Evolutionary conservation across 768 basidiomycete species (phyloP), one percentile per base, ranked within the genome.

Genomic region (Tulasnella sp.): DNA sequence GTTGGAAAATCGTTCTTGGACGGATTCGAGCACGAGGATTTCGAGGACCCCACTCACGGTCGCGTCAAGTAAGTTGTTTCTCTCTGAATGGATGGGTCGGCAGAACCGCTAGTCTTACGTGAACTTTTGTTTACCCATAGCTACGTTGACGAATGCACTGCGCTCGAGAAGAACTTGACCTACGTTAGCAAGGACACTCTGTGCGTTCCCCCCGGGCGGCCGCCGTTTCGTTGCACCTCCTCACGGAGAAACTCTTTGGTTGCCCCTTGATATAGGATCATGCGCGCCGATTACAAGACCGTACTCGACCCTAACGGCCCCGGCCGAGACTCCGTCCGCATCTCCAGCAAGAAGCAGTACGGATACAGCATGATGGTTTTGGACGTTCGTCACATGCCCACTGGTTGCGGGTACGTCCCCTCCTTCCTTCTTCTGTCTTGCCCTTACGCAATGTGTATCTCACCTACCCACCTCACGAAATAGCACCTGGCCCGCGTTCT

Each of bases 321-420:
- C 38, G 91, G 91, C 8, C 85, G 92, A 44, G 88, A 91, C 82
- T 90, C 90, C 40, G 88, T 92, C 79, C 86, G 91, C 48, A 83
- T 92, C 74, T 84, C 84, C 76, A 89, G 89, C 24, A 89, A 89
- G 81, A 89, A 89, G 77, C 84, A 86, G 52, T 92, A 88, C 80
- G 87, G 85, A 7, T 89, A 87, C 36, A 87, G 88, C 46, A 90
- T 91, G 75, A 87, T 88, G 48, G 86, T 91, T 40, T 87, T 89
- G 81, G 87, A 91, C 82, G 81, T 91, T 75, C 84, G 86, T 19
- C 90, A 91, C 82, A 91, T 91, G 89, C 91, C 91, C 16, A 85
- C 89, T 81, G 90, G 90, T 14, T 76, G 77, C 44, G 74, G 62
- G 68, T 79, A 76, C 6, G 73, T 68, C 58, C 24, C 58, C 58